phyloP scores from a whole-genome alignment of 1,139 yeast species.

The Spathaspora sp. region DNA sequence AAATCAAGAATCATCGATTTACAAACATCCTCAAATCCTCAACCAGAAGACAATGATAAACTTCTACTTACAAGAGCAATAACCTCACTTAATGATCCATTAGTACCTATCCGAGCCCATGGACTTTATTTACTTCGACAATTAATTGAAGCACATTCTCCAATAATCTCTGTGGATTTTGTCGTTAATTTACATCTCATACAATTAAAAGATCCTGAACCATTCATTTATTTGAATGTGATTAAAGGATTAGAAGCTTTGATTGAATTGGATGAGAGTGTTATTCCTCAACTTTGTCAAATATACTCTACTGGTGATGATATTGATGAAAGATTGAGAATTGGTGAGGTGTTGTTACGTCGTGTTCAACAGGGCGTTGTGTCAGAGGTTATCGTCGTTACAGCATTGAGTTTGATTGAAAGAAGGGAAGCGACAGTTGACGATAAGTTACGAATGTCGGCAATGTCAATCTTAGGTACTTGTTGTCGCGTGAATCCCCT shows the following conservation, averaged over 20 bases:
- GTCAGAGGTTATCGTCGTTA: conserved; percentile 26
- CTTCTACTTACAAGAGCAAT: conserved; percentile 54
- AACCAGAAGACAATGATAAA: conserved; percentile 19
- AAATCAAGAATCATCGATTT: conserved; percentile 28
- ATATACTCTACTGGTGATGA: conserved; percentile 41
- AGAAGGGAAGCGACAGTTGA: conserved; percentile 41
- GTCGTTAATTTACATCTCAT: conserved; percentile 62
- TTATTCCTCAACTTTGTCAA: conserved; percentile 39
- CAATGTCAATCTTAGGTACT: conserved; percentile 77
- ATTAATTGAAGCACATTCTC: conserved; percentile 51
- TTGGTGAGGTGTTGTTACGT: conserved; percentile 78
- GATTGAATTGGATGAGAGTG: conserved; percentile 44
- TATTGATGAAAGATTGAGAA: conserved; percentile 65
- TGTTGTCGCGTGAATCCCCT: conserved; percentile 60
- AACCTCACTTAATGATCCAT: conserved; percentile 68
- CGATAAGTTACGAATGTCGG: conserved; percentile 72
- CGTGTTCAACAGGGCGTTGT: conserved; percentile 44
- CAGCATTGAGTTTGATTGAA: conserved; percentile 41
- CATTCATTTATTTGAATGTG: conserved; percentile 80
- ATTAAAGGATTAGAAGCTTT: conserved; percentile 74
- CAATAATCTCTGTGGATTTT: conserved; percentile 50
- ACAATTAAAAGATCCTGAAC: conserved; percentile 76
- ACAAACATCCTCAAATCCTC: conserved; percentile 22
- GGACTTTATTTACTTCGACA: conserved; percentile 69
- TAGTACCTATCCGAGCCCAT: conserved; percentile 83